Conservation (phyloP, 2,329 filamentous ascomycete species). For the Ceratocystis alfenasii region DNA sequence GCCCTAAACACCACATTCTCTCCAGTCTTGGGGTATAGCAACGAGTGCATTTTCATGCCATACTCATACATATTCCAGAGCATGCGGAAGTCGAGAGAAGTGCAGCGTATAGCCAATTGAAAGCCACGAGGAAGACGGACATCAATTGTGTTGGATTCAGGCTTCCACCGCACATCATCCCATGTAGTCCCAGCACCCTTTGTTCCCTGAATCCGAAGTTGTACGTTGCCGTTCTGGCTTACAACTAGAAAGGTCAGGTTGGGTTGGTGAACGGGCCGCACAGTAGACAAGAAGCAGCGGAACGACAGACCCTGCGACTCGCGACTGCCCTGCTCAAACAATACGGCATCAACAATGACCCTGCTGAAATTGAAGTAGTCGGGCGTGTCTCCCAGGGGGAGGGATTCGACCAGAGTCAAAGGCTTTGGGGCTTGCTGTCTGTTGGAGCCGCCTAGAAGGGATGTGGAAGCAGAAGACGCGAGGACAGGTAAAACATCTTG, state of each 20-base stretch:
- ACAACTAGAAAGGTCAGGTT: conserved; percentile 61
- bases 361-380: conserved; percentile 69
- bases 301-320: conserved; percentile 57
- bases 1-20: conserved; percentile 60
- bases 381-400: conserved; percentile 65
- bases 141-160: conserved; percentile 52
- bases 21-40: conserved; percentile 54
- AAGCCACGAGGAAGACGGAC: conserved; percentile 66
- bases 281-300: conserved; percentile 62
- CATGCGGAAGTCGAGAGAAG: conserved; percentile 64
- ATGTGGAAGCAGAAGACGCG: conserved; percentile 32
- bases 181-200: conserved; percentile 59
- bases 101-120: conserved; percentile 56
- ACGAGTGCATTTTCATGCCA: conserved; percentile 61
- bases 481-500: conserved; percentile 61
- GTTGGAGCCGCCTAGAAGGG: conserved; percentile 38
- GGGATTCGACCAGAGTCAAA: conserved; percentile 46
- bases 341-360: conserved; percentile 59
- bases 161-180: conserved; percentile 72
- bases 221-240: conserved; percentile 68
- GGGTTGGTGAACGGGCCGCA: conserved; percentile 56
- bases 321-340: conserved; percentile 57
- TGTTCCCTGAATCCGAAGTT: conserved; percentile 58
- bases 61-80: conserved; percentile 80
- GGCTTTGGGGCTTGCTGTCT: conserved; percentile 36